Evolutionary conservation across 495 filamentous ascomycete genomes (phyloP), one percentile per base, ranked within the genome.

Genomic region (Melanomma pulvis-pyrius): DNA sequence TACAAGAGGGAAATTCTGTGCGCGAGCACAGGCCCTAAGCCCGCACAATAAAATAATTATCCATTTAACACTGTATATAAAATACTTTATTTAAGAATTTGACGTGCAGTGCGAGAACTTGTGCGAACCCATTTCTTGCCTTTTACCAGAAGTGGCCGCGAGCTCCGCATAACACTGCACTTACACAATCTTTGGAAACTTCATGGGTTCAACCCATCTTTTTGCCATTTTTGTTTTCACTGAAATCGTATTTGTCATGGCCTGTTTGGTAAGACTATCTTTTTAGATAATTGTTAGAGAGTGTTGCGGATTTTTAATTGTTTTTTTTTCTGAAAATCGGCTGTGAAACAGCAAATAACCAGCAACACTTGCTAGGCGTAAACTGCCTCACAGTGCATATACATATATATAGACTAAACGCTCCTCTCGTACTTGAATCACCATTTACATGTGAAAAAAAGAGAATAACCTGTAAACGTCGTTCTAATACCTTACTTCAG

Each of bases 121-220:
- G 70, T 66, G 63, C 69, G 65, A 74, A 74, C 56, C 59, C 71
- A 73, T 72, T 73, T 74, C 72, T 74, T 74, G 72, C 72, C 72
- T 74, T 74, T 74, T 74, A 74, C 72, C 72, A 74, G 72, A 73
- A 74, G 70, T 72, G 71, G 64, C 72, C 68, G 66, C 66, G 72
- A 69, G 65, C 44, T 58, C 63, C 67, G 66, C 72, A 67, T 64
- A 68, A 72, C 29, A 74, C 72, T 64, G 67, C 70, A 69, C 65
- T 74, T 54, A 39, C 25, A 0, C 15, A 74, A 74, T 73, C 67
- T 73, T 74, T 74, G 70, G 67, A 65, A 57, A 63, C 30, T 5
- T 47, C 60, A 30, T 68, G 58, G 65, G 60, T 71, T 71, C 65
- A 30, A 73, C 61, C 69, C 65, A 61, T 44, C 34, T 19, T 48